A percentile compares a stretch with the other conserved stretches of the same genome.
These are phyloP conservation scores for Obba rivulosa DNA, from an alignment of 768 basidiomycete genomes.

Conservation along the genomic window DNA sequence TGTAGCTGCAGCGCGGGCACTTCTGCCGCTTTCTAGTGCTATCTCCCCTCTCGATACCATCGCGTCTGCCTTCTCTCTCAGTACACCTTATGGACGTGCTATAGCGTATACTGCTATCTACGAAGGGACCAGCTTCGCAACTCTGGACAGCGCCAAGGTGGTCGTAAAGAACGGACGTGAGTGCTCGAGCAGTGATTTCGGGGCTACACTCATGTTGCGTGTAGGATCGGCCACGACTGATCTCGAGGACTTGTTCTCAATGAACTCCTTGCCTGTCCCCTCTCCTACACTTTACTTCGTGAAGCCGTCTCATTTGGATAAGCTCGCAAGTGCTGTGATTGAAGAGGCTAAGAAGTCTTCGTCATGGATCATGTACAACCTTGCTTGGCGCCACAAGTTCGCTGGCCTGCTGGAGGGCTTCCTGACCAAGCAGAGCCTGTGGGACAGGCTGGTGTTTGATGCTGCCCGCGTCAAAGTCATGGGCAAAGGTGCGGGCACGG, in stretches of 20 bases:
- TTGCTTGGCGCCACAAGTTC: conserved; percentile 78
- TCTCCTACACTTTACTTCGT: conserved; percentile 79
- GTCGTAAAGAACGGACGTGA: no score
- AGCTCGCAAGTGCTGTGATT: conserved; percentile 48
- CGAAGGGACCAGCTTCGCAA: conserved; percentile 70
- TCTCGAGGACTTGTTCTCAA: conserved; percentile 43
- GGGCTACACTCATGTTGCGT: neutral
- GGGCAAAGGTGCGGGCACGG: conserved; percentile 52
- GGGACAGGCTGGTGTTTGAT: conserved; percentile 78
- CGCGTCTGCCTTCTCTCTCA: conserved; percentile 66
- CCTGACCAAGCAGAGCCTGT: conserved; percentile 71
- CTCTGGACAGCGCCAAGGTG: conserved; percentile 50
- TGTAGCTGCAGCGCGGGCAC: conserved; percentile 69
- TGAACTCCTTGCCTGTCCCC: conserved; percentile 50
- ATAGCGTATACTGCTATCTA: conserved; percentile 75
- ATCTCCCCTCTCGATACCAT: conserved; percentile 73
- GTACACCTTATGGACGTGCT: conserved; percentile 73
- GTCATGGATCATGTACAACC: conserved; percentile 40
- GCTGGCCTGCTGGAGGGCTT: conserved; percentile 67
- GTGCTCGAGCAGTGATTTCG: no score
- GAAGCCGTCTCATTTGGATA: conserved; percentile 55
- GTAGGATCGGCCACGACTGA: conserved; percentile 19
- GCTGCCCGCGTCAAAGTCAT: conserved; percentile 54
- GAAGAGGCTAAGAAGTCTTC: conserved; percentile 47
- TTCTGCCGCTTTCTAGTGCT: conserved; percentile 69